Conservation (phyloP, 805 yeast genomes). For the Cyberlindnera sargentensis region DNA sequence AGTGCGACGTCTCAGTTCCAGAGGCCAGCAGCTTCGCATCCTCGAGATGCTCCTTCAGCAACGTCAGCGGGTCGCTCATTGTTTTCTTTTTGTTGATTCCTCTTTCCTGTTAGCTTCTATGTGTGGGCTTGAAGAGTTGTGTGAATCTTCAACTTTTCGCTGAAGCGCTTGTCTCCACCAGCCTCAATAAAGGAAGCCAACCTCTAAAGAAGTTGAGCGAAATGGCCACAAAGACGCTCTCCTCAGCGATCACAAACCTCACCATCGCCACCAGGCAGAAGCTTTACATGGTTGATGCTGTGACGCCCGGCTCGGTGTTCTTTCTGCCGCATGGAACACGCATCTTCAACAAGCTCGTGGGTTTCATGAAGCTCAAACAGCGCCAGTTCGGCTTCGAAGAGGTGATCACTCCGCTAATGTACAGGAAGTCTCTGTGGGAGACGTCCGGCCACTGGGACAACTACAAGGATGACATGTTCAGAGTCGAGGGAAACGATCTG, state of each 20-base stretch:
- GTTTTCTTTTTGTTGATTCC: not conserved
- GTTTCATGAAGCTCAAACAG: constrained; percentile 84
- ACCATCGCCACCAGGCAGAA: constrained; percentile 45
- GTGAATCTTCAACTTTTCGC: no score
- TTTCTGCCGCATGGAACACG: constrained; percentile 91
- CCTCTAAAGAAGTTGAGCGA: no score
- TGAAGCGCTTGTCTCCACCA: no score
- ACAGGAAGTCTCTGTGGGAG: constrained; percentile 79
- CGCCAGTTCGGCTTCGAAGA: constrained; percentile 78
- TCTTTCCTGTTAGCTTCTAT: no score
- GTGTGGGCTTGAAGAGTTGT: no score
- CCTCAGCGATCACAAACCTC: constrained; percentile 18
- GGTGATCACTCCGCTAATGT: constrained; percentile 87
- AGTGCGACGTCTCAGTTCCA: constrained; percentile 27
- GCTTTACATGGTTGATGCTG: constrained; percentile 69
- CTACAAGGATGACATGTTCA: constrained; percentile 90
- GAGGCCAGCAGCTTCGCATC: constrained; percentile 18
- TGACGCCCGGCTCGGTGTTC: constrained; percentile 89
- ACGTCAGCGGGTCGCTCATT: constrained; percentile 11
- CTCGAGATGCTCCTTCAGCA: constrained; percentile 13
- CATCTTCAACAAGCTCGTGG: constrained; percentile 68
- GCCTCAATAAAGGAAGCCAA: no score
- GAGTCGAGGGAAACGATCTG: constrained; percentile 53
- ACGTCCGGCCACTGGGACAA: constrained; percentile 95
- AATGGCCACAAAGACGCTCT: constrained; percentile 1